Percentiles rank a stretch among this genome's conserved stretches.
These are phyloP conservation scores for Colletotrichum limetticola DNA, from an alignment of 2,329 filamentous ascomycete species.

Conservation along the genomic window DNA sequence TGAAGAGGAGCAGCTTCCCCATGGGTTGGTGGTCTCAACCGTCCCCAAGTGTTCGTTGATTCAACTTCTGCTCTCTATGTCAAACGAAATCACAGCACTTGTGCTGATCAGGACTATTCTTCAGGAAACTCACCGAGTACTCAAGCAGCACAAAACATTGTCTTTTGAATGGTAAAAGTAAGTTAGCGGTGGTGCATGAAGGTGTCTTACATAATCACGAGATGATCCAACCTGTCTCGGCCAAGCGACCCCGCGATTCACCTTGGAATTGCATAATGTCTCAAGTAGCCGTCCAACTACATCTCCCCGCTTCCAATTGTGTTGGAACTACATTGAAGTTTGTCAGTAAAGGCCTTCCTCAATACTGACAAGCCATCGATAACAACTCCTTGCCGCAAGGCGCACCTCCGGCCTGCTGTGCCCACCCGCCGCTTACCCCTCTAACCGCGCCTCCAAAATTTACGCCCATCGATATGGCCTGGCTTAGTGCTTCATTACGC, in stretches of 20 bases:
- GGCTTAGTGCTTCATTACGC: not conserved
- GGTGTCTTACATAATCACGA: slow-evolving; percentile 1
- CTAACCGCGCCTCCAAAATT: not conserved
- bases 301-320: not conserved
- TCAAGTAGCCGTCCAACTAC: not conserved
- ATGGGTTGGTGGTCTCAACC: too few relatives aligned
- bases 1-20: too few relatives aligned
- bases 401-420: not conserved
- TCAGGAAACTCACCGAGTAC: not conserved
- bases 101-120: not conserved
- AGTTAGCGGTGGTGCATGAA: not conserved
- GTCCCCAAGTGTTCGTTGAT: too few relatives aligned
- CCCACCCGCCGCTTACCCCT: not conserved
- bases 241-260: slow-evolving; percentile 2
- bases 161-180: not conserved
- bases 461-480: slow-evolving; percentile 38
- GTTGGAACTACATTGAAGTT: not conserved
- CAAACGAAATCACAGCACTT: not conserved
- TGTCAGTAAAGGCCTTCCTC: not conserved
- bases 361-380: not conserved
- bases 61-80: not conserved
- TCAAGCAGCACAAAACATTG: not conserved
- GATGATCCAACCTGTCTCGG: not conserved
- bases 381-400: not conserved
- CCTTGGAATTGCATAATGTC: not conserved